Base-by-base conservation (phyloP, 2,329 filamentous ascomycete species). In the Monosporascus sp. region DNA sequence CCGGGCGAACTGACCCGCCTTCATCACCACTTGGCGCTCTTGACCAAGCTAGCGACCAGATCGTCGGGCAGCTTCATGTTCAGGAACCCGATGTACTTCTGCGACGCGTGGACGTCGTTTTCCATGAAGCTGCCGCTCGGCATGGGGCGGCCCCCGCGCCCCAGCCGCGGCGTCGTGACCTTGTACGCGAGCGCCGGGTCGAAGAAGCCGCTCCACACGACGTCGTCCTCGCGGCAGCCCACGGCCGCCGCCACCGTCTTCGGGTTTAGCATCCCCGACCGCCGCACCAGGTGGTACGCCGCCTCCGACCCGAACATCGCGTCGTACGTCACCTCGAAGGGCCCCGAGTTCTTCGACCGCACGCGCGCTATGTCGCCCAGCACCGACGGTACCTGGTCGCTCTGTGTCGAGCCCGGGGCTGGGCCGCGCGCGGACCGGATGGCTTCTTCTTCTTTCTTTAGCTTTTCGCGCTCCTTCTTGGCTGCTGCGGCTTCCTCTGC, bases 281-380 rank as follows among this genome's bases (percentile, higher is more conserved):
- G 50, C 49, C 72, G 72, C 18, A 77, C 67, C 5, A 58, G 52
- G 1, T 62, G 25, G 52, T 73, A 80, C 0, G 62, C 59, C 0
- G 59, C 60, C 11, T 58, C 51, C 0, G 66, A 62, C 0, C 62
- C 62, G 58, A 81, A 81, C 50, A 81, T 74, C 37, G 78, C 68
- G 51, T 81, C 78, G 25, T 80, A 69, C 0, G 78, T 80, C 27
- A 81, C 67, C 55, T 81, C 76, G 53, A 70, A 81, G 0, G 78
- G 77, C 0, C 77, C 77, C 0, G 76, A 67, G 45, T 79, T 80
- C 59, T 81, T 82, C 15, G 74, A 76, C 0, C 78, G 70, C 0
- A 80, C 57, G 2, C 64, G 65, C 0, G 74, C 71, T 3, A 78
- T 47, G 27, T 75, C 71, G 0, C 67, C 62, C 9, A 59, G 48